Evolutionary conservation across 2,329 filamentous ascomycete genomes (phyloP), one percentile per base, ranked within the genome.

Genomic region (Parastagonospora nodorum): DNA sequence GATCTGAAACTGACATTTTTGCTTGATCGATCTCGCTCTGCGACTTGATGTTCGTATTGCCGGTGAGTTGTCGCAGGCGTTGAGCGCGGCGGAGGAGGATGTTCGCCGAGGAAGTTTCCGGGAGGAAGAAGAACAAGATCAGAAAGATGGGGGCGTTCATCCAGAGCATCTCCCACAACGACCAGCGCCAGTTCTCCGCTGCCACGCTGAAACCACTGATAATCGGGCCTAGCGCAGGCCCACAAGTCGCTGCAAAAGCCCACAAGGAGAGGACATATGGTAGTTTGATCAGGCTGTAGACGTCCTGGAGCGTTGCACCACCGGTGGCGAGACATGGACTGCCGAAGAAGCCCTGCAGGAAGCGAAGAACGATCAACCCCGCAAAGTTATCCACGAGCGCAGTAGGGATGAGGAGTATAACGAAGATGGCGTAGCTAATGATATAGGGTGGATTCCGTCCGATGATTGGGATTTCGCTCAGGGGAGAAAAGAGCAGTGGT

Each of bases 151-250:
- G 72, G 4, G 82, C 86, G 31, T 89, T 79, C 28, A 95, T 69
- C 71, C 95, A 95, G 19, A 94, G 78, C 71, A 93, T 90, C 61
- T 96, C 84, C 88, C 89, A 93, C 74, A 93, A 92, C 0, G 92
- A 80, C 89, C 90, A 94, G 56, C 89, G 80, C 90, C 90, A 94
- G 46, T 87, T 87, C 1, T 81, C 75, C 0, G 82, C 83, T 55
- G 91, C 86, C 6, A 84, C 82, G 5, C 92, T 79, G 71, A 86
- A 95, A 11, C 91, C 91, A 54, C 89, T 90, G 11, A 88, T 82
- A 1, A 96, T 69, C 15, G 77, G 77, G 0, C 75, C 69, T 1
- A 77, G 87, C 1, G 88, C 89, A 32, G 90, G 90, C 0, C 90
- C 90, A 40, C 70, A 73, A 1, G 73, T 77, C 0, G 75, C 75